Conservation (phyloP, 2,329 filamentous ascomycete species). For the Allantophomopsis cytisporea region DNA sequence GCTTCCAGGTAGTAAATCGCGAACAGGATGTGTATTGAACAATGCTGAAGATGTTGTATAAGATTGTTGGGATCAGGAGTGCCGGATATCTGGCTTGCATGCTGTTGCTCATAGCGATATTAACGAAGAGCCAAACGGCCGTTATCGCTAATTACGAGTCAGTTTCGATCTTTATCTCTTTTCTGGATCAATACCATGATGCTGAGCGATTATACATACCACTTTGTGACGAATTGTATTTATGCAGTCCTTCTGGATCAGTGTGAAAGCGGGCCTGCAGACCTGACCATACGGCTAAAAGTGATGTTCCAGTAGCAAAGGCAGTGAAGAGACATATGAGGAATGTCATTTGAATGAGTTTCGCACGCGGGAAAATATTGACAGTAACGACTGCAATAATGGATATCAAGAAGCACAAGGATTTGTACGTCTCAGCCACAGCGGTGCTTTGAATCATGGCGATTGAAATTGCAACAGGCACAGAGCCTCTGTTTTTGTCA, state of each 20-base stretch:
- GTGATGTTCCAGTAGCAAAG: background rate
- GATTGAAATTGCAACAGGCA: constrained; percentile 1
- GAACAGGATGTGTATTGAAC: constrained; percentile 2
- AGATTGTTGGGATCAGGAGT: constrained; percentile 2
- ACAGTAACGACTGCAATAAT: constrained; percentile 2
- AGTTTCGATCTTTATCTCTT: background rate
- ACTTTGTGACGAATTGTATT: constrained; percentile 2
- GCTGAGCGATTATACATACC: constrained; percentile 1
- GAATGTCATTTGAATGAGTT: constrained; percentile 1
- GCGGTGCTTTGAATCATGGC: constrained; percentile 1
- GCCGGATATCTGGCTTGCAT: constrained; percentile 1
- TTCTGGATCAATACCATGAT: background rate
- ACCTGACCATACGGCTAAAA: constrained; percentile 1
- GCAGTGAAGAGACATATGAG: constrained; percentile 1
- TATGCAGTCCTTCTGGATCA: background rate
- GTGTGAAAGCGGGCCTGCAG: constrained; percentile 1
- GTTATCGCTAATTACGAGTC: background rate
- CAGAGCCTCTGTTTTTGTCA: constrained; percentile 1
- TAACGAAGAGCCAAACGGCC: constrained; percentile 2
- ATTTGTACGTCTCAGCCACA: background rate
- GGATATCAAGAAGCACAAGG: constrained; percentile 1
- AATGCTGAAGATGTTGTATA: constrained; percentile 2
- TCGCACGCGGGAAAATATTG: constrained; percentile 1
- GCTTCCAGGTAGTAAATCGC: constrained; percentile 1
- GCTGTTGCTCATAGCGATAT: constrained; percentile 1